Conservation (phyloP, 306 rosid species). For the Pyrus bretschneideri region DNA sequence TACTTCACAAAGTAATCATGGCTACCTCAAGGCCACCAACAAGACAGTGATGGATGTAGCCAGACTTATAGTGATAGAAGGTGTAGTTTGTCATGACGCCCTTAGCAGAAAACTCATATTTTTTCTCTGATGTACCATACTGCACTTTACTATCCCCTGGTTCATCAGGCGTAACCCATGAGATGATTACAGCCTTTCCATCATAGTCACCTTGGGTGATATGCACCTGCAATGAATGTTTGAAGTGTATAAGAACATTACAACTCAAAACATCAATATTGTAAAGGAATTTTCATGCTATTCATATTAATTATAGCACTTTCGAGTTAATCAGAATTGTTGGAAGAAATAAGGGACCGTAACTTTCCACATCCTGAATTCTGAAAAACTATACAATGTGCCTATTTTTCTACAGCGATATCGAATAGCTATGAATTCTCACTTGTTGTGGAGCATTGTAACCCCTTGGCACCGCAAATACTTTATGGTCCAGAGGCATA, state of each 20-base stretch:
- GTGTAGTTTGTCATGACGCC: conserved; percentile 60
- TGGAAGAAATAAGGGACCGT: not conserved
- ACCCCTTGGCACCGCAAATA: conserved; percentile 62
- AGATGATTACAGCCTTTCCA: conserved; percentile 80
- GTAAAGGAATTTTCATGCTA: not conserved
- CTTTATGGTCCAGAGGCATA: conserved; percentile 64
- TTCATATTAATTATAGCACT: not conserved
- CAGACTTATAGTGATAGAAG: conserved; percentile 70
- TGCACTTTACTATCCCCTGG: conserved; percentile 59
- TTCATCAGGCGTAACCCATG: conserved; percentile 78
- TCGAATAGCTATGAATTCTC: conserved; percentile 1
- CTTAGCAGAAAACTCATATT: conserved; percentile 40
- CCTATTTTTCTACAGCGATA: not conserved
- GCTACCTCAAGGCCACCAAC: conserved; percentile 72
- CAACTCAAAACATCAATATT: not conserved
- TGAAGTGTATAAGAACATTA: conserved; percentile 7
- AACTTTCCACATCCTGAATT: not conserved
- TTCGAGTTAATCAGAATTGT: not conserved
- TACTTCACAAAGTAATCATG: not conserved
- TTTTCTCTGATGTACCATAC: conserved; percentile 50
- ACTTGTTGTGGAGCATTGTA: conserved; percentile 93
- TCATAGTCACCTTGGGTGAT: conserved; percentile 96
- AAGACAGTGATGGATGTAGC: conserved; percentile 84
- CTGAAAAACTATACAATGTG: not conserved
- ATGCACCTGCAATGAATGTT: conserved; percentile 55